Evolutionary conservation across 2,329 filamentous ascomycete genomes (phyloP).

Genomic region (Cytospora schulzeri): DNA sequence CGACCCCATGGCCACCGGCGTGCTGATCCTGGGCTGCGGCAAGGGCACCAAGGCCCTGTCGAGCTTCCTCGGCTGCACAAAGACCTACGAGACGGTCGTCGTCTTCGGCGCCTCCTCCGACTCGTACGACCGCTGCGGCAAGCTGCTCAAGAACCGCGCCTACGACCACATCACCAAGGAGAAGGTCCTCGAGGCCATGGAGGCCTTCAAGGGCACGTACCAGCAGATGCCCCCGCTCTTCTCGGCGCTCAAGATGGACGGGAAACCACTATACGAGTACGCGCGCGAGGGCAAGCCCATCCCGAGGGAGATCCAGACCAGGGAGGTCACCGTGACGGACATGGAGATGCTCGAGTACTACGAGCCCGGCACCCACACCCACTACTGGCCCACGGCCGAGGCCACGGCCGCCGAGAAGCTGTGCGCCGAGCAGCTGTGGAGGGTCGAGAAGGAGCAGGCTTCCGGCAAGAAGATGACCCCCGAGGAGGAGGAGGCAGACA

Average conservation of each 20-base stretch:
- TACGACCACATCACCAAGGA: constrained; percentile 83
- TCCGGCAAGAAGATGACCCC: constrained; percentile 51
- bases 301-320: constrained; percentile 78
- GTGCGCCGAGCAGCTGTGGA: constrained; percentile 73
- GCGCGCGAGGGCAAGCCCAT: constrained; percentile 86
- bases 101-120: constrained; percentile 92
- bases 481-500: constrained; percentile 58
- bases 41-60: constrained; percentile 81
- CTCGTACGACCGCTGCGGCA: constrained; percentile 85
- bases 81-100: constrained; percentile 87
- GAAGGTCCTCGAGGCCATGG: constrained; percentile 75
- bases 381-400: constrained; percentile 78
- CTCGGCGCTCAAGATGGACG: constrained; percentile 89
- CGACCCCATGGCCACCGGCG: constrained; percentile 90
- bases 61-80: constrained; percentile 83
- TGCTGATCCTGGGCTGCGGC: constrained; percentile 86
- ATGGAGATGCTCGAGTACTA: constrained; percentile 84
- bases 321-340: constrained; percentile 76
- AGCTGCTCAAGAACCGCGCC: constrained; percentile 72
- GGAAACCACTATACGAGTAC: constrained; percentile 95
- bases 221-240: constrained; percentile 91
- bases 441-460: constrained; percentile 60
- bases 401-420: constrained; percentile 74
- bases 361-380: constrained; percentile 78
- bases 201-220: constrained; percentile 76